These are phyloP conservation scores for Salix suchowensis DNA, from an alignment of 345 rosid genomes.

Conservation along the genomic window DNA sequence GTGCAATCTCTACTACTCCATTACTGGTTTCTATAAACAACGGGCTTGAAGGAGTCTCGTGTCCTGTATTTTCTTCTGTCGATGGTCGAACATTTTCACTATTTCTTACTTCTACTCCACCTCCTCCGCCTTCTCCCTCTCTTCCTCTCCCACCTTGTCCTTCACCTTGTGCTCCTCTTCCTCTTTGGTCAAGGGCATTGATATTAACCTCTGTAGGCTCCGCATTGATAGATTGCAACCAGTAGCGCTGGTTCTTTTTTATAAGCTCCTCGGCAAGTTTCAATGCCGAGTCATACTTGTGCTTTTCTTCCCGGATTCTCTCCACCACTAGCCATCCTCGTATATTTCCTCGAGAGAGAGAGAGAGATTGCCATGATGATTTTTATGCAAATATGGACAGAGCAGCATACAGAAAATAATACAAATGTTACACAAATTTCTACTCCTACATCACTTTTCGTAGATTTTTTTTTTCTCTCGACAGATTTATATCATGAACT, in stretches of 20 bases:
- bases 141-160: neutral
- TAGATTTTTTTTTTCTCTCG: no score
- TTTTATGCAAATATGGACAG: no score
- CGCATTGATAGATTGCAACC: neutral
- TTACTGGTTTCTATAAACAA: constrained; percentile 13
- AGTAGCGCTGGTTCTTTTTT: neutral
- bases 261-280: constrained; percentile 17
- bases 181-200: neutral
- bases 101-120: neutral
- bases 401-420: no score
- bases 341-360: neutral
- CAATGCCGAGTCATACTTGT: neutral
- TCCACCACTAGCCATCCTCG: neutral
- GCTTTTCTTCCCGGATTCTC: neutral
- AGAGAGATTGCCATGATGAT: no score
- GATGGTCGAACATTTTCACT: neutral
- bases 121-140: neutral
- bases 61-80: neutral
- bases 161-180: neutral
- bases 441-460: no score
- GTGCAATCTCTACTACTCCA: constrained; percentile 20
- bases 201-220: neutral
- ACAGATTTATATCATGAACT: no score
- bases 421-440: no score
- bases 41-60: neutral